phyloP scores from a whole-genome alignment of 202 grass and related monocot species.

The Zizania palustris region DNA sequence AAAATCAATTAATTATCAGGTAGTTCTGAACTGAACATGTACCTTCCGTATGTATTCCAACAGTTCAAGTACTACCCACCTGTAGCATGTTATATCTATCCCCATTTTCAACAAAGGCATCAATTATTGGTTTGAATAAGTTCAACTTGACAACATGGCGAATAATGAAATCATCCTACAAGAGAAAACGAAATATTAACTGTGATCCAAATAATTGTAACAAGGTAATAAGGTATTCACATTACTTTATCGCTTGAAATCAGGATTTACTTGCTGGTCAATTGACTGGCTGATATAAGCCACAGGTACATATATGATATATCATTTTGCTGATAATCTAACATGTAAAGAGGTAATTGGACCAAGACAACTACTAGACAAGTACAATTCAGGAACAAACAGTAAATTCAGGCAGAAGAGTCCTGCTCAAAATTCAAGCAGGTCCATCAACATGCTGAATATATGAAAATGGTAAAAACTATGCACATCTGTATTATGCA shows the following conservation, averaged over 20 bases:
- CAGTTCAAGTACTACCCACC: conserved; percentile 82
- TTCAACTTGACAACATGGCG: conserved; percentile 89
- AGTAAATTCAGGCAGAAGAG: background rate
- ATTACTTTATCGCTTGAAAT: conserved; percentile 9
- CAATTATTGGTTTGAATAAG: conserved; percentile 87
- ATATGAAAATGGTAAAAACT: conserved; percentile 25
- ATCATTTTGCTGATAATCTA: background rate
- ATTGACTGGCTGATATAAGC: background rate
- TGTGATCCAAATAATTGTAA: conserved; percentile 24
- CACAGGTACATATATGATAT: background rate
- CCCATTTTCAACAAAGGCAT: conserved; percentile 82
- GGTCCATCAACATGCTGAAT: background rate
- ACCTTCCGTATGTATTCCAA: conserved; percentile 97
- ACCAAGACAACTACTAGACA: background rate
- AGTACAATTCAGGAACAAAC: background rate
- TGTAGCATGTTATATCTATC: conserved; percentile 96
- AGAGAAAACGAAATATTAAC: conserved; percentile 34
- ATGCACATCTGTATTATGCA: background rate
- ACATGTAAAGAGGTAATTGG: background rate
- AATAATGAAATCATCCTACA: conserved; percentile 96
- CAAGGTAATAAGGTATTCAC: background rate
- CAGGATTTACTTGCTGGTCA: background rate
- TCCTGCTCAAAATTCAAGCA: background rate
- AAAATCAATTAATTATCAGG: background rate
- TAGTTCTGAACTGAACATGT: conserved; percentile 39